These are phyloP conservation scores for Amanita thiersii DNA, from an alignment of 768 basidiomycete species.

Conservation along the genomic window DNA sequence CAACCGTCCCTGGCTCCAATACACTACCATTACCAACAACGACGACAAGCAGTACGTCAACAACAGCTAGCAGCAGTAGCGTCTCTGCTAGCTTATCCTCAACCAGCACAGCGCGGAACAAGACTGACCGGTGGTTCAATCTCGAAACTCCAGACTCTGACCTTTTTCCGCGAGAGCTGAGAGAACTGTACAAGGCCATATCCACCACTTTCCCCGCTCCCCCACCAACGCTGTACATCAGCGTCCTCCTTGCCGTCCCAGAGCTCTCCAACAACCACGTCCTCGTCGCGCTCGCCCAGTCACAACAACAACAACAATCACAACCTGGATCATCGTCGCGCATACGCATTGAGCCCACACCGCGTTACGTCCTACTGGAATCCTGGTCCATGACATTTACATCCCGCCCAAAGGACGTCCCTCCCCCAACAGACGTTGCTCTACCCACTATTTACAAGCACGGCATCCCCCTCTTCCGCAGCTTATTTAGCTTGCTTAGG, in stretches of 20 bases:
- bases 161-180: slow-evolving; percentile 51
- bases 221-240: slow-evolving; percentile 51
- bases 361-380: slow-evolving; percentile 65
- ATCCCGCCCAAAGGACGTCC: slow-evolving; percentile 14
- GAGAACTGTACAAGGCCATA: slow-evolving; percentile 52
- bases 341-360: slow-evolving; percentile 60
- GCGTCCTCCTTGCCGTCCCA: slow-evolving; percentile 64
- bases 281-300: slow-evolving; percentile 54
- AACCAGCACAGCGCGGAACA: slow-evolving; percentile 26
- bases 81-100: background rate
- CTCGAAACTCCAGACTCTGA: slow-evolving; percentile 72
- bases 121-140: slow-evolving; percentile 70
- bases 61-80: background rate
- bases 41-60: too few relatives aligned
- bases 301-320: background rate
- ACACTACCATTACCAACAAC: background rate
- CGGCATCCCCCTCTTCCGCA: slow-evolving; percentile 74
- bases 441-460: slow-evolving; percentile 81
- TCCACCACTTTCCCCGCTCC: slow-evolving; percentile 29
- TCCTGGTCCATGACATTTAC: slow-evolving; percentile 51
- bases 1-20: background rate
- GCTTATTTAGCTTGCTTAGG: slow-evolving; percentile 63
- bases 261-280: slow-evolving; percentile 64
- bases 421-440: slow-evolving; percentile 39
- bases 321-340: slow-evolving; percentile 38